Evolutionary conservation across 2,329 filamentous ascomycete genomes (phyloP), one percentile per base, ranked within the genome.

Genomic region (Diplodia intermedia): DNA sequence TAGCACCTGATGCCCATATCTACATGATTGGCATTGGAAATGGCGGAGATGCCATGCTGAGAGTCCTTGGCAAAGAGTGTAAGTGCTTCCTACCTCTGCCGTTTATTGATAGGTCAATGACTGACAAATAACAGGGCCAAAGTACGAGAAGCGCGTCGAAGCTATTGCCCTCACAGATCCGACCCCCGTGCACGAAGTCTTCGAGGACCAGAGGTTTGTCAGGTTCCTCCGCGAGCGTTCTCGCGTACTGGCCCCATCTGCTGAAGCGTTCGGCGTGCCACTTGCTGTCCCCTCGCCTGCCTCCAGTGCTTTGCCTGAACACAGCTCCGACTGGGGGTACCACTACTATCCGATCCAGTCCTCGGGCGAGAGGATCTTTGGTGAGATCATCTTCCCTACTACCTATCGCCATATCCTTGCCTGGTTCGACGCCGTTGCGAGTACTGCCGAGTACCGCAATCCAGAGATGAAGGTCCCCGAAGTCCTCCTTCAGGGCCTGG

Each of bases 1-100:
- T 86, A 0, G 74, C 80, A 0, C 67, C 80, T 0, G 77, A 83
- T 1, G 87, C 88, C 0, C 84, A 83, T 54, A 74, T 97, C 23
- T 89, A 93, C 74, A 76, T 97, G 38, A 83, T 97, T 57, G 91
- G 86, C 1, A 80, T 95, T 38, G 57, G 57, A 3, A 63, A 65
- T 26, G 66, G 66, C 18, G 66, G 66, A 9, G 57, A 68, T 55
- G 66, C 66, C 11, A 6, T 65, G 5, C 7, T 68, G 20, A 36
- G 23, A 26, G 31, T 57, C 12, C 29, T 68, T 15, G 40, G 36
- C 11, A 36, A 55, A 9, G 47, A 65, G 14, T 68, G 66, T 52
- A 53, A 62, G 57, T 49, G 20, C 7, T 36, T 40, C 38, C 15
- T 9, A 12, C 38, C n/a, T n/a, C 11, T 4, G 3, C 11, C 18